Evolutionary conservation across 805 yeast species (phyloP), one percentile per base, ranked within the genome.

Genomic region (Metschnikowia corniflorae): DNA sequence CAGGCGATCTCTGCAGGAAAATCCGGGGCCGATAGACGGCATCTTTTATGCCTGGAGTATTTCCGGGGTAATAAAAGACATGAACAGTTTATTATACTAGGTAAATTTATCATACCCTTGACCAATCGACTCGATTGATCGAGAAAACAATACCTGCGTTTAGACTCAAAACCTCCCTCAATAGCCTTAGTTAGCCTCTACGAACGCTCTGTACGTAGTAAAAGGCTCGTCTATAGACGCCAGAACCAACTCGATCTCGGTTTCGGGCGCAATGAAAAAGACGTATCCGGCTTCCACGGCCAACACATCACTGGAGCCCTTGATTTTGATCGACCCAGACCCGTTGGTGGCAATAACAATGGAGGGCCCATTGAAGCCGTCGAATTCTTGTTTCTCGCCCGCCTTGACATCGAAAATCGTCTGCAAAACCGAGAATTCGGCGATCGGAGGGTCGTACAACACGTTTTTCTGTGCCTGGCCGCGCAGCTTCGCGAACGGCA

Each of bases 391-490:
- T 13, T 55, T 59, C 49, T 77, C 69, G 29, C 72, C 75, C 8
- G 70, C 56, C 26, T 64, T 58, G 26, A 47, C 37, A 34, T 71
- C 68, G 54, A 82, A 81, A 30, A 77, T 75, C 29, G 91, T 82
- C 65, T 86, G 88, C 54, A 93, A 72, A n/a, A 93, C 97, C 5
- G 96, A 74, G 55, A 93, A 93, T 70, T 93, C 99, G 44, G 81
- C 95, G 57, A 93, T 93, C 40, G 99, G 99, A 22, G 99, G 99
- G 60, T 93, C 84, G 64, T 81, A 93, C 49, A 89, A 67, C 25
- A 71, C 72, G 14, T 82, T 71, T 46, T 67, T 71, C 26, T 39
- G 42, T 33, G 87, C 91, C 34, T 69, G 81, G 44, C 93, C 93
- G 8, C 67, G 54, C 16, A 85, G 73, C 63, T 79, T 78, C 31